Base-by-base conservation (phyloP, 2,329 filamentous ascomycete species). In the Aspergillus oerlinghausenensis region DNA sequence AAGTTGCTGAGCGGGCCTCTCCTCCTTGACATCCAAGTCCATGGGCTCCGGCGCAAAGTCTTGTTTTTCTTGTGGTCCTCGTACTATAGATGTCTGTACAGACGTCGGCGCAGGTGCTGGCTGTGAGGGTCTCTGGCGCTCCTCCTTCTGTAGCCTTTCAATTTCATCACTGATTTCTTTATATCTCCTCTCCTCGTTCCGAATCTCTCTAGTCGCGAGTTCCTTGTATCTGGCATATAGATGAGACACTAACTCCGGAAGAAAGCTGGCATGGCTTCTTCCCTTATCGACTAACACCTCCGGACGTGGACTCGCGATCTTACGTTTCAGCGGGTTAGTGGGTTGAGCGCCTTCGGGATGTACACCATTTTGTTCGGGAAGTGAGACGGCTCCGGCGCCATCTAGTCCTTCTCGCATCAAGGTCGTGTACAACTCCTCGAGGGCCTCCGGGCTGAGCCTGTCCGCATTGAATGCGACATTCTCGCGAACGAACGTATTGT, bases 341-440 rank as follows among this genome's bases (percentile, higher is more conserved):
- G 69, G 51, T 43, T 63, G 64, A 32, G 62, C 54, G 29, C 67
- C 56, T 64, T 67, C 28, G 54, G 49, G n/a, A 57, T 60, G 55
- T 54, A 65, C 57, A 19, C 65, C 67, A 57, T 72, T 73, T 25
- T 73, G 67, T 57, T 68, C 67, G 8, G 67, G 65, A 42, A 68
- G 65, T 42, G 60, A 54, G 38, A 68, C 62, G 63, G 71, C 50
- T 64, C 74, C 64, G 51, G 62, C 62, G 21, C 78, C 79, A 21
- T 73, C 72, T 60, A 88, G 83, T 72, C 94, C 91, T 63, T 95
- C 88, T 63, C 84, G 84, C 70, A 97, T 74, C 57, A 96, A 77
- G 56, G 84, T 82, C 63, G 92, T 77, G 72, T 95, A 97, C 52
- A 94, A 81, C 68, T 88, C 84, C 73, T 89, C 86, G 63, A 97